These are phyloP conservation scores for Aspergillus cavernicola DNA, from an alignment of 495 filamentous ascomycete genomes.

Conservation along the genomic window DNA sequence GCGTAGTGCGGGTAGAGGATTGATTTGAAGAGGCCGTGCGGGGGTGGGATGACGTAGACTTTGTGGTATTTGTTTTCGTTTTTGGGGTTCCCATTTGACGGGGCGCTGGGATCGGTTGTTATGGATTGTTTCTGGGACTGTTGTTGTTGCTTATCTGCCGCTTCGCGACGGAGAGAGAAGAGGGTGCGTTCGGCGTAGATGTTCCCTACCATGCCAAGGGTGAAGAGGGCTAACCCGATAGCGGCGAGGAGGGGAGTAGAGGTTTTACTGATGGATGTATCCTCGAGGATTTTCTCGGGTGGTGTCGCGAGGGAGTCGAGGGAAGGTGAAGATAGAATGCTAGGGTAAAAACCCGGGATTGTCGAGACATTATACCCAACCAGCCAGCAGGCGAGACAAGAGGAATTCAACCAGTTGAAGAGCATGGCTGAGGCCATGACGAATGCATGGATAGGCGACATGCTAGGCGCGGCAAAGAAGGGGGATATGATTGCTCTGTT, in stretches of 20 bases:
- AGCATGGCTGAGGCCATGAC: constrained; percentile 55
- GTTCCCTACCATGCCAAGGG: constrained; percentile 71
- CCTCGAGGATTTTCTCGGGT: background rate
- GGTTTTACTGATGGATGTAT: background rate
- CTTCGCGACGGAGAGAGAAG: constrained; percentile 55
- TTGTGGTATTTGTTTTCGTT: constrained; percentile 54
- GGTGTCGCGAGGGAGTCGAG: background rate
- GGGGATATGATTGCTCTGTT: constrained; percentile 85
- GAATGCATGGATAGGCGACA: constrained; percentile 76
- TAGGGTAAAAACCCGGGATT: constrained; percentile 13
- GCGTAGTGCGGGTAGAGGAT: constrained; percentile 92
- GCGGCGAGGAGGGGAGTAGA: background rate
- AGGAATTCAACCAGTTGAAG: constrained; percentile 80
- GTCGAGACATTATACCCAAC: constrained; percentile 47
- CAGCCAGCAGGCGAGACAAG: constrained; percentile 74
- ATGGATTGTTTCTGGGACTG: background rate
- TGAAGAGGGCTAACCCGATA: constrained; percentile 41
- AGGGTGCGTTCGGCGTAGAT: constrained; percentile 68
- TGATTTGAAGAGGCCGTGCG: constrained; percentile 73
- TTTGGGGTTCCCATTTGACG: background rate
- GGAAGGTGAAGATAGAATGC: background rate
- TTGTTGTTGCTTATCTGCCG: constrained; percentile 29
- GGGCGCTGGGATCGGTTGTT: too few relatives aligned
- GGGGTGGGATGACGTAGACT: constrained; percentile 85
- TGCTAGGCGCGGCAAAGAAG: constrained; percentile 73